A percentile compares a stretch with the other conserved stretches of the same genome.
Conservation (phyloP, 2,329 filamentous ascomycete species). For the Colletotrichum costaricense region DNA sequence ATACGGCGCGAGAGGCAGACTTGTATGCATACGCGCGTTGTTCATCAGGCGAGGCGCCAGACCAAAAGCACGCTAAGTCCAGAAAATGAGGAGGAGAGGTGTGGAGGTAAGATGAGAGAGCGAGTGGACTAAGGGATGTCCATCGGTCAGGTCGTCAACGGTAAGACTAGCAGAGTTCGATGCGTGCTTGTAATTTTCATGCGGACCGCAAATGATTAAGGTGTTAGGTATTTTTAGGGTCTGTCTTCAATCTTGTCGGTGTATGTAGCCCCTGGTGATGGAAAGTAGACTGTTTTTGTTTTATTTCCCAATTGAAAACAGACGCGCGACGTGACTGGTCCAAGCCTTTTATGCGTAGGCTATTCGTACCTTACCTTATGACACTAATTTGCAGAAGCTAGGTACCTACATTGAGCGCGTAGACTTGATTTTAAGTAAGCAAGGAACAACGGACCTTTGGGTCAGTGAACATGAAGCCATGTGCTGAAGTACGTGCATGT, state of each 20-base stretch:
- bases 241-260: neutral
- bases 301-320: conserved; percentile 33
- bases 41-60: too few species aligned
- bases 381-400: neutral
- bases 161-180: too few species aligned
- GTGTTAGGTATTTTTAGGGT: too few species aligned
- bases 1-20: too few species aligned
- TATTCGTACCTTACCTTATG: neutral
- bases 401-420: neutral
- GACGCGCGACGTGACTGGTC: conserved; percentile 32
- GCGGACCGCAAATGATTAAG: neutral
- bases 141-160: too few species aligned
- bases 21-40: too few species aligned
- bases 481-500: neutral
- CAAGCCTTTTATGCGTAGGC: neutral
- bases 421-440: neutral
- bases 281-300: conserved; percentile 27
- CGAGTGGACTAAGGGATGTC: too few species aligned
- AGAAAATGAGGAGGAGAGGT: too few species aligned
- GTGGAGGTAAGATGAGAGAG: too few species aligned
- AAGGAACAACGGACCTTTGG: neutral
- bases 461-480: neutral
- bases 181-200: neutral
- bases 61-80: too few species aligned
- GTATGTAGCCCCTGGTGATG: conserved; percentile 27